phyloP scores from a whole-genome alignment of 176 grass and related monocot genomes.

The Oryza longistaminata region DNA sequence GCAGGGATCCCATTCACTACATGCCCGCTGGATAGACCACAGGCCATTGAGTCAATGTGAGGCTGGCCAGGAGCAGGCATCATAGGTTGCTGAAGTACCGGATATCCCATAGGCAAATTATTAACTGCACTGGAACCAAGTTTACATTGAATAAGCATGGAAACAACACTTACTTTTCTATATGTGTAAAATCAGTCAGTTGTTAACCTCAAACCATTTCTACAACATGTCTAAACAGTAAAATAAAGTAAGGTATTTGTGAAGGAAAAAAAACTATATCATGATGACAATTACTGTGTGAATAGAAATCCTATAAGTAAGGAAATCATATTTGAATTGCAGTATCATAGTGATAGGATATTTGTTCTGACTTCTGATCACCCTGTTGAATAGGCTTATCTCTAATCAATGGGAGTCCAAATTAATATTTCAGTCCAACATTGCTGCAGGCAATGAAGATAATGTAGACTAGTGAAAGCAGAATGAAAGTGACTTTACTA shows the following conservation, averaged over 20 bases:
- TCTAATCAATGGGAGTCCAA: neutral
- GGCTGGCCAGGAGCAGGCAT: slow-evolving; percentile 70
- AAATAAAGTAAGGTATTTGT: slow-evolving; percentile 10
- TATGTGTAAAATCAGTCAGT: slow-evolving; percentile 15
- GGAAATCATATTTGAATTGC: slow-evolving; percentile 6
- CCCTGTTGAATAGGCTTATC: neutral
- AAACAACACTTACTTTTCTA: slow-evolving; percentile 23
- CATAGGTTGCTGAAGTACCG: slow-evolving; percentile 83
- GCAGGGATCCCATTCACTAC: slow-evolving; percentile 91
- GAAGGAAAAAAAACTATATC: slow-evolving; percentile 12
- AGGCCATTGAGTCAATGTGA: slow-evolving; percentile 67
- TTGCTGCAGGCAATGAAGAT: slow-evolving; percentile 6
- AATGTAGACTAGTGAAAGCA: slow-evolving; percentile 7
- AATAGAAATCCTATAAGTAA: neutral
- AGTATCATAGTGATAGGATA: neutral
- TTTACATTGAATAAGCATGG: slow-evolving; percentile 54
- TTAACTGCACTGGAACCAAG: slow-evolving; percentile 79
- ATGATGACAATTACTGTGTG: neutral
- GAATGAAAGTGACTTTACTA: slow-evolving; percentile 12
- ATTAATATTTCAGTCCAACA: neutral
- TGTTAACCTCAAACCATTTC: neutral
- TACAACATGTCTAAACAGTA: slow-evolving; percentile 9
- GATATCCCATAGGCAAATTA: slow-evolving; percentile 95
- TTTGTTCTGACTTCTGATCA: neutral
- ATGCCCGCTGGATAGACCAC: slow-evolving; percentile 77